Conservation (phyloP, 2,329 filamentous ascomycete species). For the Achaetomium macrosporum region DNA sequence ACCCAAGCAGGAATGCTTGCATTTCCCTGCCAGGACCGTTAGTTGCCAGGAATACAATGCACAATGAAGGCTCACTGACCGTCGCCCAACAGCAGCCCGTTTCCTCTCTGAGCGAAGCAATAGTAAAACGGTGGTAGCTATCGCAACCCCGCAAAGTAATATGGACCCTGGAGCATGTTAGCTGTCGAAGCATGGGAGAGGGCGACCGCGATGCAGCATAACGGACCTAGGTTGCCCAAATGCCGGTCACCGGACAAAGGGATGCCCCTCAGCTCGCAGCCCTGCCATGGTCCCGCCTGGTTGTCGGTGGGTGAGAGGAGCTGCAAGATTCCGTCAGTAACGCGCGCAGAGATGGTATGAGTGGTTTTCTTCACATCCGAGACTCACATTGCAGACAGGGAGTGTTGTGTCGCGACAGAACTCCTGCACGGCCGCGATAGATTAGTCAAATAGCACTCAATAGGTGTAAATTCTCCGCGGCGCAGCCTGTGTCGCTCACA, state of each 20-base stretch:
- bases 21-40: conserved; percentile 64
- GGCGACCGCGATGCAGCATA: not conserved
- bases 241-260: conserved; percentile 57
- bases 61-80: conserved; percentile 46
- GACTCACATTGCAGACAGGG: conserved; percentile 76
- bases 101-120: conserved; percentile 80
- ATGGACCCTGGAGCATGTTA: conserved; percentile 65
- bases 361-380: not conserved
- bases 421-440: conserved; percentile 41
- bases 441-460: conserved; percentile 2
- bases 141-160: conserved; percentile 70
- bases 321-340: conserved; percentile 37
- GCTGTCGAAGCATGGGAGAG: not conserved
- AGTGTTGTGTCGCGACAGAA: conserved; percentile 81
- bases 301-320: conserved; percentile 58
- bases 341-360: not conserved
- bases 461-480: conserved; percentile 4
- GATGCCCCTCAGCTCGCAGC: conserved; percentile 74
- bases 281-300: conserved; percentile 55
- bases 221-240: conserved; percentile 76
- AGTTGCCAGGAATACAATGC: conserved; percentile 2
- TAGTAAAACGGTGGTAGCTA: conserved; percentile 60
- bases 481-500: conserved; percentile 34
- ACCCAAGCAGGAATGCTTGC: conserved; percentile 85
- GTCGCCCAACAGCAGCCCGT: conserved; percentile 86